Evolutionary conservation across 2,329 filamentous ascomycete species (phyloP), one percentile per base, ranked within the genome.

Genomic region (Colletotrichum coccodes): DNA sequence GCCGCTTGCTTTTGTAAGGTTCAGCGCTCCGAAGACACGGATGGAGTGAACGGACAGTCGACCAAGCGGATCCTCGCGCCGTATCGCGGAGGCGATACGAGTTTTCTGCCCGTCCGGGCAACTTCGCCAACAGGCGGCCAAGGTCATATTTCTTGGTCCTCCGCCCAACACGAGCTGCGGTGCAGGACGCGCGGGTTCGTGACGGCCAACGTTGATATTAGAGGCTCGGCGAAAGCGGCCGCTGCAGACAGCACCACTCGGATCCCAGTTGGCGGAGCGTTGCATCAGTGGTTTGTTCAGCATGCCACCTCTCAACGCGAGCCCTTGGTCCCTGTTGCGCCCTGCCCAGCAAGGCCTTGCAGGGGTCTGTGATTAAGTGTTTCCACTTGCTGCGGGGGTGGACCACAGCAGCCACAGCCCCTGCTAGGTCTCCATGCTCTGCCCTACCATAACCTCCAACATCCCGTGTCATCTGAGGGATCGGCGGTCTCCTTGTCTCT

Each of bases 121-220:
- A 42, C 26, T 6, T 40, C 14, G 38, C 18, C 16, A 44, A 26
- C 14, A 12, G n/a, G 34, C 23, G 49, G 38, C 60, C 64, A 54
- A 64, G 66, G 28, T 32, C 34, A 12, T 3, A 18, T 21, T 32
- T 42, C 32, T 49, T 38, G 40, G 21, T 32, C n/a, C 23, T 34
- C 26, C 26, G n/a, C 34, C 26, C 40, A 38, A 68, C 49, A 68
- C 54, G 65, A 65, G 61, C 32, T 65, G 46, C 47, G 30, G 44
- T 68, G 54, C 46, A 68, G 32, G 21, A 32, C 28, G 47, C 21
- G 38, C 42, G 53, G 52, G 18, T 12, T 44, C 32, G 9, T 18
- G 26, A n/a, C 23, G 32, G 38, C 38, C 54, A 65, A 54, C 53
- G 40, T 50, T 16, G 28, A 28, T n/a, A n/a, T 46, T 40, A 3